phyloP scores from a whole-genome alignment of 257 asterid genomes.

The Prunella vulgaris region DNA sequence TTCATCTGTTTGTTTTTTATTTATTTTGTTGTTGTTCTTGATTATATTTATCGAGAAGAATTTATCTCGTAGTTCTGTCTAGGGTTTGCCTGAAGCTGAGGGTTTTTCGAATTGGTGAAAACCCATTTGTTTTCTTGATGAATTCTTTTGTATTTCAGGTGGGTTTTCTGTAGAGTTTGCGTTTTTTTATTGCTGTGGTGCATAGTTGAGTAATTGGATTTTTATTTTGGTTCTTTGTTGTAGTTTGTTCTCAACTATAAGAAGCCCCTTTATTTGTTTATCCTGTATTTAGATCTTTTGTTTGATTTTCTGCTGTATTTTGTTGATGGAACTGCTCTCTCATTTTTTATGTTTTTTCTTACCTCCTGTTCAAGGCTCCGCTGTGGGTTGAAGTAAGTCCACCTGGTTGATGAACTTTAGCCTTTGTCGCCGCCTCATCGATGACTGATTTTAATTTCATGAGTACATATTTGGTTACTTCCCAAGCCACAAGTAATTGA shows the following conservation, averaged over 20 bases:
- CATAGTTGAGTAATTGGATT: background rate
- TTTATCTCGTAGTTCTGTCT: background rate
- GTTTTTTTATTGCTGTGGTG: background rate
- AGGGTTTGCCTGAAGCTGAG: background rate
- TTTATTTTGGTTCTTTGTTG: background rate
- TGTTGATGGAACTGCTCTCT: background rate
- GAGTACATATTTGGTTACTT: background rate
- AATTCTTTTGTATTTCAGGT: background rate
- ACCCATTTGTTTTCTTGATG: background rate
- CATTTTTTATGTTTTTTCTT: background rate
- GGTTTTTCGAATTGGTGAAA: constrained; percentile 11
- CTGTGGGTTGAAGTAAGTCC: constrained; percentile 1
- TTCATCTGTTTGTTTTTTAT: background rate
- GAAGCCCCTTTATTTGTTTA: background rate
- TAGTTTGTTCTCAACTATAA: background rate
- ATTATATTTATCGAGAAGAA: background rate
- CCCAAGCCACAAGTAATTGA: background rate
- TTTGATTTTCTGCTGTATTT: constrained; percentile 2
- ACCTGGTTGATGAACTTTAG: constrained; percentile 1
- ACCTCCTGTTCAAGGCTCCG: background rate
- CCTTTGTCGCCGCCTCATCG: background rate
- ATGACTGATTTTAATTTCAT: background rate
- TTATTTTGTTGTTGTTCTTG: background rate
- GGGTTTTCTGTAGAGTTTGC: constrained; percentile 4
- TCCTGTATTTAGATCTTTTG: constrained; percentile 1